phyloP scores from a whole-genome alignment of 2,329 filamentous ascomycete genomes.

The Xylaria arbuscula region DNA sequence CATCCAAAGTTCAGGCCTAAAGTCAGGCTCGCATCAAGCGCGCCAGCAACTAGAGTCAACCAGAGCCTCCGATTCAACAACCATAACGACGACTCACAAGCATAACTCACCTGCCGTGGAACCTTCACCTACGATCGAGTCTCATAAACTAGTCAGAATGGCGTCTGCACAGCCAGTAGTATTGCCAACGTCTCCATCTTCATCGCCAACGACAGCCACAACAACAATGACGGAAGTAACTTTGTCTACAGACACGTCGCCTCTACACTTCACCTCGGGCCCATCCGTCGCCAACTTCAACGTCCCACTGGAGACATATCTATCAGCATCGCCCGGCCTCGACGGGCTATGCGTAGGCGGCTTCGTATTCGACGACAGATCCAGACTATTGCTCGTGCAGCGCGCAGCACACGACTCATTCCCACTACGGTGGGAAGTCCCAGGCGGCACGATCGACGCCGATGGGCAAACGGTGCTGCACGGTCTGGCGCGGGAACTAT shows the following conservation, averaged over 20 bases:
- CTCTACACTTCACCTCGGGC: slow-evolving; percentile 40
- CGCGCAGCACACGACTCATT: slow-evolving; percentile 52
- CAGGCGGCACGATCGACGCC: slow-evolving; percentile 54
- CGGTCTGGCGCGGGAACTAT: slow-evolving; percentile 54
- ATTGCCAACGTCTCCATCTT: background rate
- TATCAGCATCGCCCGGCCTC: slow-evolving; percentile 40
- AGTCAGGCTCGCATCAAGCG: background rate
- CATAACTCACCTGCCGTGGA: background rate
- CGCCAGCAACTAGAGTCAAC: background rate
- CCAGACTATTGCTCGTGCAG: slow-evolving; percentile 54
- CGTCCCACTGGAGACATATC: slow-evolving; percentile 40
- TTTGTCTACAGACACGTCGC: slow-evolving; percentile 23
- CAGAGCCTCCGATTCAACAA: background rate
- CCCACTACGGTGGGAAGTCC: slow-evolving; percentile 56
- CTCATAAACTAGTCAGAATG: slow-evolving; percentile 12
- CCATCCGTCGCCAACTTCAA: slow-evolving; percentile 42
- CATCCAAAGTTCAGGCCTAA: background rate
- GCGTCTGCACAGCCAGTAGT: background rate
- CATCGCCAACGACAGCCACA: background rate
- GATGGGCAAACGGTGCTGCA: slow-evolving; percentile 54
- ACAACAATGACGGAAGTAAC: slow-evolving; percentile 11
- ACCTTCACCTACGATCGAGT: background rate
- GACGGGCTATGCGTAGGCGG: slow-evolving; percentile 46
- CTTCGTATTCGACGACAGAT: slow-evolving; percentile 46
- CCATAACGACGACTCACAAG: background rate